Evolutionary conservation across 2,329 filamentous ascomycete genomes (phyloP).

Genomic region (Colletotrichum godetiae): DNA sequence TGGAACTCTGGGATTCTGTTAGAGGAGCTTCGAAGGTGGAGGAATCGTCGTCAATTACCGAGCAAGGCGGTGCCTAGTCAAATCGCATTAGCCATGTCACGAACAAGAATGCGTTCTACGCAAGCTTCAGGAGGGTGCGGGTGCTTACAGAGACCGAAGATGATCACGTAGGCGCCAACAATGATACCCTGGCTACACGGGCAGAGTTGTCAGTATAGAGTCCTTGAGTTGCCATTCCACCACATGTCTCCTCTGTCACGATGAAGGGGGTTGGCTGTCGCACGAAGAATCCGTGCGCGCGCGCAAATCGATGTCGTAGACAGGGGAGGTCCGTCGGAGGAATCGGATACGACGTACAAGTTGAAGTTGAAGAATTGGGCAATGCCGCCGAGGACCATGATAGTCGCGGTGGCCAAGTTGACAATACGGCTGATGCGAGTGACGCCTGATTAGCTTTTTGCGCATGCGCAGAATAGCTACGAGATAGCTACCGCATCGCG

Average conservation of each 20-base stretch:
- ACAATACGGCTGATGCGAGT: constrained; percentile 80
- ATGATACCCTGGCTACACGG: constrained; percentile 74
- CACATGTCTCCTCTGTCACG: constrained; percentile 1
- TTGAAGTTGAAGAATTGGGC: constrained; percentile 73
- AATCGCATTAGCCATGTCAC: constrained; percentile 36
- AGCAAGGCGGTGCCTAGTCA: constrained; percentile 74
- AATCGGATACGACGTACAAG: constrained; percentile 62
- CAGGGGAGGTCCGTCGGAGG: constrained; percentile 21
- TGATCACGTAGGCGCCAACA: constrained; percentile 86
- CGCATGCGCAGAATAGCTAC: constrained; percentile 4
- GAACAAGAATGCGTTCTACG: neutral
- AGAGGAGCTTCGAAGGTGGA: neutral
- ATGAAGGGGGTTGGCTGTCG: neutral
- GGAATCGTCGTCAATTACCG: constrained; percentile 49
- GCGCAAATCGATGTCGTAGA: neutral
- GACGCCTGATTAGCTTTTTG: constrained; percentile 47
- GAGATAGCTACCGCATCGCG: constrained; percentile 6
- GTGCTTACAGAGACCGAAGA: constrained; percentile 85
- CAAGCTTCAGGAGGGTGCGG: neutral
- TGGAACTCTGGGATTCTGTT: constrained; percentile 76
- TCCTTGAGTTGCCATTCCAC: neutral
- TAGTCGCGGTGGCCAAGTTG: constrained; percentile 87
- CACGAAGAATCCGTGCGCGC: constrained; percentile 24
- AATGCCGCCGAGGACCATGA: constrained; percentile 89
- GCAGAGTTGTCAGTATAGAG: constrained; percentile 16